A percentile compares a stretch with the other conserved stretches of the same genome.
Conservation (phyloP, 306 rosid species). For the Malus domestica region ASM211411v1 NC_041804.1:4435501-4436000, state of each 20-base stretch:
- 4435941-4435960: not conserved
- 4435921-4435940: not conserved
- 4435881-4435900: not conserved
- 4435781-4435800: not conserved
- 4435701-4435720: not conserved
- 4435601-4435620: not conserved
- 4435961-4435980: not conserved
- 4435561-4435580: not conserved
- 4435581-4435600: not conserved
- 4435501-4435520: not conserved
- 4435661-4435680: not conserved
- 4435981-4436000: not conserved
- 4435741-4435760: not conserved
- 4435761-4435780: not conserved
- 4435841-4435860: constrained; percentile 1
- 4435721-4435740: constrained; percentile 2
- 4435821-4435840: constrained; percentile 2
- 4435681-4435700: constrained; percentile 1
- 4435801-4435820: not conserved
- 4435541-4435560: not conserved
- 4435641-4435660: not conserved
- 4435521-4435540: not conserved
- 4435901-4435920: not conserved
- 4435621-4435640: not conserved
- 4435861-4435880: not conserved